Evolutionary conservation across 257 asterid species (phyloP).

Genomic region (Parsonsia alboflavescens): DNA sequence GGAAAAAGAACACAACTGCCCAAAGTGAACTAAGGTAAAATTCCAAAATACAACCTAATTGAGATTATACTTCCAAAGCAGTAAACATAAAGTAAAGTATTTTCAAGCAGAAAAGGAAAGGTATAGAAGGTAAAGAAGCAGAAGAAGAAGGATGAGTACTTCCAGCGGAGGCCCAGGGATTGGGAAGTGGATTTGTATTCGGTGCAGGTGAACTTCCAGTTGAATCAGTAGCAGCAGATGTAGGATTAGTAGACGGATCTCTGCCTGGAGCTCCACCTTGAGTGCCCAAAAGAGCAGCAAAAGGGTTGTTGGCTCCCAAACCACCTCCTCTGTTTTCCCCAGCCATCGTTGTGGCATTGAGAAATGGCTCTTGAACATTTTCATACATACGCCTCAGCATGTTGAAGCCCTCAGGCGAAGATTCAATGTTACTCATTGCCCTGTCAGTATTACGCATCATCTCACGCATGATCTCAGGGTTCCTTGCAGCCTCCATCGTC

Average conservation of each 20-base stretch:
- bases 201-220: constrained; percentile 43
- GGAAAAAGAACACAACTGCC: not conserved
- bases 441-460: constrained; percentile 66
- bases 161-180: constrained; percentile 52
- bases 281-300: constrained; percentile 41
- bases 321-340: constrained; percentile 37
- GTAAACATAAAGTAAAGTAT: not conserved
- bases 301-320: constrained; percentile 47
- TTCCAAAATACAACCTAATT: no score
- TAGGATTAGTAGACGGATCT: constrained; percentile 27
- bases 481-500: constrained; percentile 61
- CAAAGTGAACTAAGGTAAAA: not conserved
- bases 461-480: constrained; percentile 69
- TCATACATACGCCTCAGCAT: constrained; percentile 66
- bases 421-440: constrained; percentile 59
- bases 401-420: constrained; percentile 64
- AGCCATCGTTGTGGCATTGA: constrained; percentile 49
- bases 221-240: constrained; percentile 29
- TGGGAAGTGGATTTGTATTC: constrained; percentile 56
- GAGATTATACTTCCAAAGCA: not conserved
- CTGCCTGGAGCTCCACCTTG: constrained; percentile 36
- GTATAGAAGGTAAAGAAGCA: not conserved
- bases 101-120: not conserved
- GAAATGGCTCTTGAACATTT: constrained; percentile 58
- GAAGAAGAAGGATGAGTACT: constrained; percentile 27